Conservation (phyloP, 495 filamentous ascomycete genomes). For the Aspergillus haitiensis region DNA sequence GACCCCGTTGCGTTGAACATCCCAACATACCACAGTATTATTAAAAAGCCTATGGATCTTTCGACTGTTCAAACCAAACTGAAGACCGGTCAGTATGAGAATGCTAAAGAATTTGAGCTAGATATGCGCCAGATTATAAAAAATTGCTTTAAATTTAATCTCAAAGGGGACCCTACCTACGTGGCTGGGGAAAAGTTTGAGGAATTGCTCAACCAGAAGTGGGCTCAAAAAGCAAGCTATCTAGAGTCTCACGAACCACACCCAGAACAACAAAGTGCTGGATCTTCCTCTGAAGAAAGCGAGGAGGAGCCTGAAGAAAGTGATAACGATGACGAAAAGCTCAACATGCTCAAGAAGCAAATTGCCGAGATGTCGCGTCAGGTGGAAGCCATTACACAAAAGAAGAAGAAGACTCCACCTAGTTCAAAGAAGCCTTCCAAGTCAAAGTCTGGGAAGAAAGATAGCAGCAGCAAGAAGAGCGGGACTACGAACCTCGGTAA, state of each 20-base stretch:
- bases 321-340: slow-evolving; percentile 65
- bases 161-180: slow-evolving; percentile 70
- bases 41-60: slow-evolving; percentile 97
- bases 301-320: slow-evolving; percentile 70
- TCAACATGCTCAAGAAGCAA: slow-evolving; percentile 65
- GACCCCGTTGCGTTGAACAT: slow-evolving; percentile 95
- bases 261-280: slow-evolving; percentile 50
- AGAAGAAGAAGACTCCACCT: slow-evolving; percentile 66
- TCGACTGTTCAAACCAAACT: slow-evolving; percentile 74
- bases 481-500: slow-evolving; percentile 45
- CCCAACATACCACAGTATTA: slow-evolving; percentile 85
- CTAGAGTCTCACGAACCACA: slow-evolving; percentile 70
- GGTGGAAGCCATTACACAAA: slow-evolving; percentile 52
- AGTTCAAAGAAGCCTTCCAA: slow-evolving; percentile 55
- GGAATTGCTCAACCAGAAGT: slow-evolving; percentile 69
- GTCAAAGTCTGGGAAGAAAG: slow-evolving; percentile 58
- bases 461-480: slow-evolving; percentile 47
- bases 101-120: slow-evolving; percentile 77
- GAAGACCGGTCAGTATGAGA: slow-evolving; percentile 76
- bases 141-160: slow-evolving; percentile 93
- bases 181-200: slow-evolving; percentile 68
- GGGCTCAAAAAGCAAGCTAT: slow-evolving; percentile 72
- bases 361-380: slow-evolving; percentile 60
- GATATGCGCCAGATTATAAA: slow-evolving; percentile 82
- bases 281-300: slow-evolving; percentile 60